These are phyloP conservation scores for Solanum chiquidenum DNA, from an alignment of 257 asterid genomes.

Conservation along the genomic window DNA sequence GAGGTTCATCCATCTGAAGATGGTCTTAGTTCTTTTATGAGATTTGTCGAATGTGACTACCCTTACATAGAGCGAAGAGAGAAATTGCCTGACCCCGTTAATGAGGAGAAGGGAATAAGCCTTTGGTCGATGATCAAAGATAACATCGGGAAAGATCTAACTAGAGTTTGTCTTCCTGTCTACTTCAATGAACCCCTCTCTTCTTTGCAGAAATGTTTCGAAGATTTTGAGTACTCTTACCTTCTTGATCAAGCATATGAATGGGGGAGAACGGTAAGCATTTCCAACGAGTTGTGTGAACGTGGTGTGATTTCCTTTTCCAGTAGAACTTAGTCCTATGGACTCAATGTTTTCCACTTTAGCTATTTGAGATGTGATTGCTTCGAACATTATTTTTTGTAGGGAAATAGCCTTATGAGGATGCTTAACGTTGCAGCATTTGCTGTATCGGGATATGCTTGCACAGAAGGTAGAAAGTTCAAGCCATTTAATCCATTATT, in stretches of 20 bases:
- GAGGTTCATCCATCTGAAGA: constrained; percentile 1
- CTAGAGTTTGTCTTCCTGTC: constrained; percentile 11
- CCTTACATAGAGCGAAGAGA: constrained; percentile 3
- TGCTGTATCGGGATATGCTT: constrained; percentile 22
- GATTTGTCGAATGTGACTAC: background rate
- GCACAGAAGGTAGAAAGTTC: constrained; percentile 14
- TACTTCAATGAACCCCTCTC: constrained; percentile 18
- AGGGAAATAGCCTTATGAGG: constrained; percentile 18
- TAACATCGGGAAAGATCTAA: constrained; percentile 18
- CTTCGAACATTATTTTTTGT: background rate
- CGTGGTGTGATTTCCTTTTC: background rate
- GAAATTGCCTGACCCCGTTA: constrained; percentile 14
- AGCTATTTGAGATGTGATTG: background rate
- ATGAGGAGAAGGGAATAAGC: constrained; percentile 12
- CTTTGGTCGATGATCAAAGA: constrained; percentile 17
- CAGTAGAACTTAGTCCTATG: background rate
- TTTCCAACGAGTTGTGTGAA: background rate
- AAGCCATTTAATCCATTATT: constrained; percentile 22
- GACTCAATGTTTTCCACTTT: background rate
- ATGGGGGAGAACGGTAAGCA: constrained; percentile 12
- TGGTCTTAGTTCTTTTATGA: background rate
- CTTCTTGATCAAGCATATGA: constrained; percentile 19
- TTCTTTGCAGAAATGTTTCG: constrained; percentile 7
- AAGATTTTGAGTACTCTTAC: constrained; percentile 12
- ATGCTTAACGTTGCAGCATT: constrained; percentile 17